phyloP scores from a whole-genome alignment of 2,329 filamentous ascomycete species.

The Ophiostoma ulmi region DNA sequence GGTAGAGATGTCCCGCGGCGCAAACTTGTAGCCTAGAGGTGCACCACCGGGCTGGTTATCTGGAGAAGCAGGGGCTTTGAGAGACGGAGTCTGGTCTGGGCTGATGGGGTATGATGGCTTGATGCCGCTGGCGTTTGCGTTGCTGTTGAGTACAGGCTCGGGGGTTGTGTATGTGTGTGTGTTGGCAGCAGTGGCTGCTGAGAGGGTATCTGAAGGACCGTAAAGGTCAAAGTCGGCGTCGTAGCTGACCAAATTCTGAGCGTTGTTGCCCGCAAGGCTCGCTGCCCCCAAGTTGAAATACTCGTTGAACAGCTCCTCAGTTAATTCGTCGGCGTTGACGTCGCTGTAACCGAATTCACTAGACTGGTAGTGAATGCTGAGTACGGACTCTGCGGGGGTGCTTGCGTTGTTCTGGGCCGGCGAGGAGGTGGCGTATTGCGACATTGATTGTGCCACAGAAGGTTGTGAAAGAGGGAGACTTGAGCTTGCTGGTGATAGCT shows the following conservation, averaged over 20 bases:
- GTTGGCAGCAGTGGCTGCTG: constrained; percentile 1
- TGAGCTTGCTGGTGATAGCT: constrained; percentile 26
- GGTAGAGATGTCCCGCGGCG: constrained; percentile 23
- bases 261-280: constrained; percentile 47
- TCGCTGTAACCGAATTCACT: constrained; percentile 46
- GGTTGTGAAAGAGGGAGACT: constrained; percentile 35
- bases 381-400: constrained; percentile 48
- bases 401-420: constrained; percentile 38
- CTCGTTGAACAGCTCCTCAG: constrained; percentile 36
- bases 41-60: constrained; percentile 30
- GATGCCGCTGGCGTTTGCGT: constrained; percentile 27
- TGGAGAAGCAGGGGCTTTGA: constrained; percentile 43
- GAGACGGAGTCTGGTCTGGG: constrained; percentile 48
- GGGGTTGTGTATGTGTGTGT: constrained; percentile 22
- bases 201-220: constrained; percentile 18
- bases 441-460: constrained; percentile 42
- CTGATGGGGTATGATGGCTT: constrained; percentile 43
- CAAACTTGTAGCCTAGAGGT: constrained; percentile 12
- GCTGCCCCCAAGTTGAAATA: constrained; percentile 33
- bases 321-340: constrained; percentile 34
- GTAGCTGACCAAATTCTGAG: constrained; percentile 44
- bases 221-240: constrained; percentile 25
- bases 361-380: constrained; percentile 44
- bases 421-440: constrained; percentile 39
- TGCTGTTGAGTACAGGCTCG: constrained; percentile 19